A percentile compares a stretch with the other conserved stretches of the same genome.
Conservation (phyloP, 2,329 filamentous ascomycete genomes). For the Nannizziopsis barbatae region DNA sequence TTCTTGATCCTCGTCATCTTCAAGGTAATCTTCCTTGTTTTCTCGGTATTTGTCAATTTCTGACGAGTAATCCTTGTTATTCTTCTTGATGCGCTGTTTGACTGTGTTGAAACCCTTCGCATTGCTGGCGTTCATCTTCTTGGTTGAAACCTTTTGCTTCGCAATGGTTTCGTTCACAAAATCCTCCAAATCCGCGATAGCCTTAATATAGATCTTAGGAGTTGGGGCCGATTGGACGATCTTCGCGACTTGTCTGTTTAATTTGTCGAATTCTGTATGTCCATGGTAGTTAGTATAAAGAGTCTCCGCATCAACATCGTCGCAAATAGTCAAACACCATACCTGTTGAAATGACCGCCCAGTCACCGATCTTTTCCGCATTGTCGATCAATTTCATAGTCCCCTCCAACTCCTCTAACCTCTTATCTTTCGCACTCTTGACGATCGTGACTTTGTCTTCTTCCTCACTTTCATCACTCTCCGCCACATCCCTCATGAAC, state of each 20-base stretch:
- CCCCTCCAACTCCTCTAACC: slow-evolving; percentile 81
- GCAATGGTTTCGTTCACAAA: slow-evolving; percentile 85
- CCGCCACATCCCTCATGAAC: slow-evolving; percentile 71
- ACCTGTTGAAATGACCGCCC: slow-evolving; percentile 85
- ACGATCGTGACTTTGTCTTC: slow-evolving; percentile 77
- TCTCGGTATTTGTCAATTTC: slow-evolving; percentile 80
- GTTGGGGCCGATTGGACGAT: slow-evolving; percentile 63
- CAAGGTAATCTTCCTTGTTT: slow-evolving; percentile 79
- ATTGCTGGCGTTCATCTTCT: slow-evolving; percentile 98
- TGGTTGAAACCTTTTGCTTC: slow-evolving; percentile 89
- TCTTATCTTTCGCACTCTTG: slow-evolving; percentile 97
- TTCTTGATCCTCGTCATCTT: slow-evolving; percentile 67
- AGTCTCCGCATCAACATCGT: slow-evolving; percentile 8
- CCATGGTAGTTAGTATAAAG: slow-evolving; percentile 13
- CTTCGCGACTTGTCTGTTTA: slow-evolving; percentile 76
- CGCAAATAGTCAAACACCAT: slow-evolving; percentile 29
- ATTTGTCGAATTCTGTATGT: slow-evolving; percentile 74
- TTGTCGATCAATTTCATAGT: slow-evolving; percentile 91
- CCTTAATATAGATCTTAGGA: slow-evolving; percentile 87
- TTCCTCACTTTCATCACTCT: slow-evolving; percentile 72
- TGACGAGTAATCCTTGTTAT: slow-evolving; percentile 84
- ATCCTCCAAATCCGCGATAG: slow-evolving; percentile 86
- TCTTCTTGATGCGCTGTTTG: slow-evolving; percentile 98
- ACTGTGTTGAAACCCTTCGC: slow-evolving; percentile 90
- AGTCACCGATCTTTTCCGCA: slow-evolving; percentile 93